Evolutionary conservation across 768 basidiomycete genomes (phyloP).

Genomic region (Suillus clintonianus): DNA sequence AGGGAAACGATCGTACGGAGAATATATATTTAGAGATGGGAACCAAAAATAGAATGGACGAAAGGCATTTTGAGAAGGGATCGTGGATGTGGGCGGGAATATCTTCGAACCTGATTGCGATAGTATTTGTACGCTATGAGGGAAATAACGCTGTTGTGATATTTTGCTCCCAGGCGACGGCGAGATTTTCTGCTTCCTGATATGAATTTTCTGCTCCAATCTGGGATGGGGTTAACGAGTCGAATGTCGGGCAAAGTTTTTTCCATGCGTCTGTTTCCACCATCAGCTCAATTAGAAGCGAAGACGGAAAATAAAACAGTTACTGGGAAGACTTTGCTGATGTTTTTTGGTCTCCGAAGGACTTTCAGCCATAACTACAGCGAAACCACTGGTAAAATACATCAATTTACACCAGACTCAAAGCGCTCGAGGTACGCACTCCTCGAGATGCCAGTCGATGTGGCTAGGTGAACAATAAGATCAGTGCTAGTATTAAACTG

Average conservation of each 20-base stretch:
- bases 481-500: neutral
- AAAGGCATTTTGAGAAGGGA: no score
- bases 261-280: neutral
- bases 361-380: constrained; percentile 7
- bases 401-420: constrained; percentile 11
- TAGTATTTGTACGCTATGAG: no score
- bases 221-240: neutral
- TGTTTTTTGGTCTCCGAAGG: neutral
- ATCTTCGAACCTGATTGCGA: no score
- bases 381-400: neutral
- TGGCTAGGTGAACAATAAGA: constrained; percentile 15
- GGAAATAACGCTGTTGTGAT: no score
- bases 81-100: no score
- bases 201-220: neutral
- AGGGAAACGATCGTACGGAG: no score
- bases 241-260: neutral
- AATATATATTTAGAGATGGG: no score
- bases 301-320: neutral
- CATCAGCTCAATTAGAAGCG: neutral
- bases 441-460: constrained; percentile 27
- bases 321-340: neutral
- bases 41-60: no score
- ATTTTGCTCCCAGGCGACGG: neutral
- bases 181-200: neutral
- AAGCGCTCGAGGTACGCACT: constrained; percentile 14